Conservation (phyloP, 306 rosid species). For the Rosa chinensis region DNA sequence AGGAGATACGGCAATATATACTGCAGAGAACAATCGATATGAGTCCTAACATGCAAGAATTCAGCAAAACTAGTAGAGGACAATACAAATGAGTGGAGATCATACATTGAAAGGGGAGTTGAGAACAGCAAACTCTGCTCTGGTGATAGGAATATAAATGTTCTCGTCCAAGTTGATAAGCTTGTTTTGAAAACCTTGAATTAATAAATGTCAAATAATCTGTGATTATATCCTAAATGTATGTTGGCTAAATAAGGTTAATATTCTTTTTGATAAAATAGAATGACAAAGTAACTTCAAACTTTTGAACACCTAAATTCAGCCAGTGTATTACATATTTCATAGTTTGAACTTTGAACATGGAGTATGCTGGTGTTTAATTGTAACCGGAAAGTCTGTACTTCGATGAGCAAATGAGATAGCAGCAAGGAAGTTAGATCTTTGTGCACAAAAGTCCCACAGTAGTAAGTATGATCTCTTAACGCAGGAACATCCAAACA, state of each 20-base stretch:
- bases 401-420: neutral
- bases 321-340: neutral
- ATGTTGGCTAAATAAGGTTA: neutral
- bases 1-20: constrained; percentile 67
- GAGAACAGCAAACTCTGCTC: constrained; percentile 78
- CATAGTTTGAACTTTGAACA: neutral
- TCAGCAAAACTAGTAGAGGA: neutral
- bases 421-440: too few species aligned
- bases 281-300: neutral
- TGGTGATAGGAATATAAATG: constrained; percentile 74
- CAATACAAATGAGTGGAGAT: constrained; percentile 8
- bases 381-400: neutral
- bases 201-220: constrained; percentile 16
- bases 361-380: neutral
- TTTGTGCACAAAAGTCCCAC: too few species aligned
- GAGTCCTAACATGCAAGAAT: constrained; percentile 6
- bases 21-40: constrained; percentile 42
- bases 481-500: too few species aligned
- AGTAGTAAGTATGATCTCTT: too few species aligned
- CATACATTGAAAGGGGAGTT: constrained; percentile 74
- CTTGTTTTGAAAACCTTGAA: constrained; percentile 83
- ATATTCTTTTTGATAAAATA: neutral
- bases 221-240: too few species aligned
- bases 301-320: neutral
- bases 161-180: constrained; percentile 67